phyloP scores from a whole-genome alignment of 495 filamentous ascomycete species.

The Penicillium riverlandense region DNA sequence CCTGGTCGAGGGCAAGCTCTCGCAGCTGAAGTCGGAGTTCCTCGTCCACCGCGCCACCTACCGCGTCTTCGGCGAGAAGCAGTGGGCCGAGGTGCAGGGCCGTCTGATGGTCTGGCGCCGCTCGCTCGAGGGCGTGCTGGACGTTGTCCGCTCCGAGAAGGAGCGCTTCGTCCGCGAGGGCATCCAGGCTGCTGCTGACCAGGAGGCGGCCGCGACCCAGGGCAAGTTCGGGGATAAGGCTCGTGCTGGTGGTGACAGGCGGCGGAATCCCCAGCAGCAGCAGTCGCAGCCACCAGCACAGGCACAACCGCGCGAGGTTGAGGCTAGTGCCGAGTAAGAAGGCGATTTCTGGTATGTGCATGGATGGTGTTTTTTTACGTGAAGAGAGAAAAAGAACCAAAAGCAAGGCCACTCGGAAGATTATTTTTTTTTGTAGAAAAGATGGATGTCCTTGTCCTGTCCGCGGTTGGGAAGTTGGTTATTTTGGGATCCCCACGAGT shows the following conservation, averaged over 20 bases:
- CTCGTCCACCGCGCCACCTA: constrained; percentile 90
- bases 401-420: constrained; percentile 16
- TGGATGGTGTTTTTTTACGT: constrained; percentile 14
- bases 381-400: constrained; percentile 10
- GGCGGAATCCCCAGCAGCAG: constrained; percentile 16
- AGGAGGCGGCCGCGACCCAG: constrained; percentile 20
- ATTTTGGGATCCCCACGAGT: no score
- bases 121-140: constrained; percentile 66
- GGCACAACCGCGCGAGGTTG: constrained; percentile 26
- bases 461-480: no score
- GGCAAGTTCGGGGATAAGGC: constrained; percentile 23
- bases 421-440: constrained; percentile 21
- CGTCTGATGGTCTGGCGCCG: constrained; percentile 84
- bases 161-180: constrained; percentile 50
- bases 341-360: constrained; percentile 10
- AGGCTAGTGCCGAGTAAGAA: constrained; percentile 23
- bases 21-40: constrained; percentile 85
- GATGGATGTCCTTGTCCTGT: constrained; percentile 9
- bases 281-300: neutral
- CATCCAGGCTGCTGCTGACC: constrained; percentile 27
- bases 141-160: constrained; percentile 69
- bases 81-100: constrained; percentile 90
- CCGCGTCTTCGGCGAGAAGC: constrained; percentile 93
- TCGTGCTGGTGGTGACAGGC: constrained; percentile 27
- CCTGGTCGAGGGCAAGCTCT: constrained; percentile 89